Conservation (phyloP, 2,329 filamentous ascomycete species). For the Emmonsiellopsis sp. region DNA sequence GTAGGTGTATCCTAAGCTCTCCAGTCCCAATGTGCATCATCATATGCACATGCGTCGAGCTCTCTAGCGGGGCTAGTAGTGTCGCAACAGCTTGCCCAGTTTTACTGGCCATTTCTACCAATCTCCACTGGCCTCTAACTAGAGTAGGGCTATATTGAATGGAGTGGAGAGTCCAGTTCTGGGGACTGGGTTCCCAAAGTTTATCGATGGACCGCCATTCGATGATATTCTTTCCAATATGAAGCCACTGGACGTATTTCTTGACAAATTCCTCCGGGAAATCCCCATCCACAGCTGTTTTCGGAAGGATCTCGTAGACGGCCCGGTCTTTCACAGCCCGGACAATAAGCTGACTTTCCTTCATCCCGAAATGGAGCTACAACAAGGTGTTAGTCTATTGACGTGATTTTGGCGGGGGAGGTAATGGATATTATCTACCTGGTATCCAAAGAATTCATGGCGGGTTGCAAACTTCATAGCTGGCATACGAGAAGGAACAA, state of each 20-base stretch:
- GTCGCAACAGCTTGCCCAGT: slow-evolving; percentile 24
- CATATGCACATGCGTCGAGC: slow-evolving; percentile 26
- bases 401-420: not conserved
- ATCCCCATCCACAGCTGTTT: slow-evolving; percentile 15
- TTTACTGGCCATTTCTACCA: slow-evolving; percentile 28
- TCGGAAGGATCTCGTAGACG: slow-evolving; percentile 23
- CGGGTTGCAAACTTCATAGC: slow-evolving; percentile 28
- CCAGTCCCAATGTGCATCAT: slow-evolving; percentile 11
- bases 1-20: slow-evolving; percentile 35
- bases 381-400: not conserved
- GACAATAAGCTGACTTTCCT: slow-evolving; percentile 24
- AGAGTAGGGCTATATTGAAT: slow-evolving; percentile 8
- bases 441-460: slow-evolving; percentile 14
- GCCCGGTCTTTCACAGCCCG: slow-evolving; percentile 11
- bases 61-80: slow-evolving; percentile 32
- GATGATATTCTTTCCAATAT: slow-evolving; percentile 16
- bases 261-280: slow-evolving; percentile 29
- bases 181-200: slow-evolving; percentile 20
- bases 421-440: slow-evolving; percentile 11
- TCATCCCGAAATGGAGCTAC: slow-evolving; percentile 10
- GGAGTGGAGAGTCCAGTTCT: slow-evolving; percentile 18
- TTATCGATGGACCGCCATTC: slow-evolving; percentile 20
- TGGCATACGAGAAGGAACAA: slow-evolving; percentile 23
- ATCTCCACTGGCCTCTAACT: slow-evolving; percentile 6
- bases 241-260: slow-evolving; percentile 40